Conservation (phyloP, 2,329 filamentous ascomycete species). For the Mycosphaerella sp. region DNA sequence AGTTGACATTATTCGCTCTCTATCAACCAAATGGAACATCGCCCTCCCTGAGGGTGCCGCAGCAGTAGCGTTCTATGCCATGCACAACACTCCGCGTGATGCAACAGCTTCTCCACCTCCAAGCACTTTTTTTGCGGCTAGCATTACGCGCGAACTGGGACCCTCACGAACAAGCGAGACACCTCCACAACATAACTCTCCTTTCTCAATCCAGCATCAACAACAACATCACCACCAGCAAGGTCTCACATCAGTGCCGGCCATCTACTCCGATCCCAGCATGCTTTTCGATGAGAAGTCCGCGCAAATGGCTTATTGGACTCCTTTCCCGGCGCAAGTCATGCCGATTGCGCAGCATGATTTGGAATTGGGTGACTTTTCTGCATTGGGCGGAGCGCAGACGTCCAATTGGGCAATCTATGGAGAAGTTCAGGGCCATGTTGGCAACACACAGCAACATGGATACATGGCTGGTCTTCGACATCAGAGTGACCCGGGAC, state of each 20-base stretch:
- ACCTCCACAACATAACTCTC: conserved; percentile 16
- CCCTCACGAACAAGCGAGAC: conserved; percentile 11
- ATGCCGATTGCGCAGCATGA: conserved; percentile 30
- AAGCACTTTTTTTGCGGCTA: conserved; percentile 29
- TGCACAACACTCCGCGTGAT: background rate
- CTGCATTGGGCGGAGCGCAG: conserved; percentile 14
- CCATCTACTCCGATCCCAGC: conserved; percentile 24
- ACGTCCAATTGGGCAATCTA: conserved; percentile 3
- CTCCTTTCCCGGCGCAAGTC: conserved; percentile 37
- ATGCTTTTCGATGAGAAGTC: conserved; percentile 20
- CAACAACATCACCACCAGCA: conserved; percentile 2
- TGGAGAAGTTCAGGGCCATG: background rate
- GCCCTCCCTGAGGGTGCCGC: conserved; percentile 36
- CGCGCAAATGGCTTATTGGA: conserved; percentile 33
- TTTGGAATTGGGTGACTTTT: conserved; percentile 14
- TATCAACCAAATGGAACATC: conserved; percentile 41
- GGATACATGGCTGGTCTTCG: conserved; percentile 1
- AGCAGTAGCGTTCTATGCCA: conserved; percentile 27
- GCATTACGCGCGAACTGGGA: conserved; percentile 25
- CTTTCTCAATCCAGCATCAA: conserved; percentile 22
- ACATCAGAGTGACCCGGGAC: conserved; percentile 14
- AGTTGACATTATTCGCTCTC: conserved; percentile 39
- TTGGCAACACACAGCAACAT: background rate
- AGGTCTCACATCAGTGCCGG: conserved; percentile 23
- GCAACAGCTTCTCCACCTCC: conserved; percentile 19